Evolutionary conservation across 164 flowering plant genomes (phyloP), one percentile per base, ranked within the genome.

Genomic region (Chimonanthus praecox): DNA sequence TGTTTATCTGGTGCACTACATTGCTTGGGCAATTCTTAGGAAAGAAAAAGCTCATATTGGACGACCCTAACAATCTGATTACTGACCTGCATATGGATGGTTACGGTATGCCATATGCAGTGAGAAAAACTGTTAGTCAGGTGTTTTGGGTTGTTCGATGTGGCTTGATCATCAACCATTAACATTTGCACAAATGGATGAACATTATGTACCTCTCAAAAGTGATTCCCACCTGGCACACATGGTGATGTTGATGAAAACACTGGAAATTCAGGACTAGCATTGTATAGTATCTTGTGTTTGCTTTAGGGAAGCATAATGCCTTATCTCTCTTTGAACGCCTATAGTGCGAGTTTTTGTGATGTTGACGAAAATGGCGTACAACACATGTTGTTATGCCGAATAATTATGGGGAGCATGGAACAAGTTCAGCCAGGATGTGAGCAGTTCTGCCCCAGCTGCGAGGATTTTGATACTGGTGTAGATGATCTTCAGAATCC

Each of bases 361-460:
- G 67, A 49, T 72, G 75, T 68, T 58, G 91, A 88, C 75, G 77
- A 72, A 58, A 81, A 81, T 68, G 89, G 88, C 3, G 20, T 83
- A 11, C 75, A 80, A 60, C 83, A 84, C 76, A 18, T 86, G 63
- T 49, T 89, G 76, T 80, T 89, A 16, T 89, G 91, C 64, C 87
- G 88, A 7, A 83, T 89, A 62, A 73, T 85, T n/a, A 66, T 89
- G 77, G 92, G 92, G 72, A 82, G 80, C 7, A 7, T 76, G 58
- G 90, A 89, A 80, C 73, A 83, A 70, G 82, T 89, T 9, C 75
- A 18, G 15, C 79, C 77, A 33, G 84, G 87, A 4, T 84, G 88
- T n/a, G 70, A 78, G 7, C 89, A 82, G 74, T 75, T 64, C 65
- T 76, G 77, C 69, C 93, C 88, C 9, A 83, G 87, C 74, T 80